phyloP scores from a whole-genome alignment of 2,329 filamentous ascomycete genomes.

The Neofusicoccum sp. region DNA sequence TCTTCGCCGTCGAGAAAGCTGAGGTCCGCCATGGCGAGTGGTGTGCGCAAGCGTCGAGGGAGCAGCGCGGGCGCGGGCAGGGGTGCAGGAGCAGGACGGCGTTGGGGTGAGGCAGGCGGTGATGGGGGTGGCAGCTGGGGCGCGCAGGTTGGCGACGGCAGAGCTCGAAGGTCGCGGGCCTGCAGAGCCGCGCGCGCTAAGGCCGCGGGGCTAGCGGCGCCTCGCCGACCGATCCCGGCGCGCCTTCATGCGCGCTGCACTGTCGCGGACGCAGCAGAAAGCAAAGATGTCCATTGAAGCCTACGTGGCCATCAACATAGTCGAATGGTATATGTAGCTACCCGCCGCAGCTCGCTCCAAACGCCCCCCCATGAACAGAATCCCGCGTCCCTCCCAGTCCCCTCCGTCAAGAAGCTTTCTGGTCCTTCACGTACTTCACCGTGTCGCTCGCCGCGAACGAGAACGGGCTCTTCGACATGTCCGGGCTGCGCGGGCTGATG shows the following conservation, averaged over 20 bases:
- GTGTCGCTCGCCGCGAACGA: constrained; percentile 51
- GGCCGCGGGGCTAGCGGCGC: not conserved
- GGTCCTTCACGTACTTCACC: constrained; percentile 35
- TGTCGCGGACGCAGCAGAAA: not conserved
- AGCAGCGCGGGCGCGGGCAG: not conserved
- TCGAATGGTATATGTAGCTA: constrained; percentile 21
- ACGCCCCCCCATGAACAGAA: constrained; percentile 3
- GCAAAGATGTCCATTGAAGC: constrained; percentile 16
- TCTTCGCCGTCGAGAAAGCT: constrained; percentile 75
- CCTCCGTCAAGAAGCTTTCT: constrained; percentile 31
- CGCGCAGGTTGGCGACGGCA: not conserved
- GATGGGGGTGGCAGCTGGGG: not conserved
- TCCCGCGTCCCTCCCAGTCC: not conserved
- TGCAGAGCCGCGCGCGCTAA: not conserved
- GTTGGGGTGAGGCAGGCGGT: not conserved
- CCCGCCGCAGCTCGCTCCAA: constrained; percentile 5
- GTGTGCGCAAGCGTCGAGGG: not conserved
- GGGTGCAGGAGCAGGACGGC: not conserved
- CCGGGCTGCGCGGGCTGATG: constrained; percentile 82
- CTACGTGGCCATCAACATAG: constrained; percentile 5
- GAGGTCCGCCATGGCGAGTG: constrained; percentile 22
- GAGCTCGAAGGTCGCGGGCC: not conserved
- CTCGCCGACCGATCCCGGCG: not conserved
- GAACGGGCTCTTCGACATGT: constrained; percentile 84
- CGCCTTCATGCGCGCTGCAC: not conserved